Base-by-base conservation (phyloP, 2,329 filamentous ascomycete species). In the Scedosporium apiospermum region DNA sequence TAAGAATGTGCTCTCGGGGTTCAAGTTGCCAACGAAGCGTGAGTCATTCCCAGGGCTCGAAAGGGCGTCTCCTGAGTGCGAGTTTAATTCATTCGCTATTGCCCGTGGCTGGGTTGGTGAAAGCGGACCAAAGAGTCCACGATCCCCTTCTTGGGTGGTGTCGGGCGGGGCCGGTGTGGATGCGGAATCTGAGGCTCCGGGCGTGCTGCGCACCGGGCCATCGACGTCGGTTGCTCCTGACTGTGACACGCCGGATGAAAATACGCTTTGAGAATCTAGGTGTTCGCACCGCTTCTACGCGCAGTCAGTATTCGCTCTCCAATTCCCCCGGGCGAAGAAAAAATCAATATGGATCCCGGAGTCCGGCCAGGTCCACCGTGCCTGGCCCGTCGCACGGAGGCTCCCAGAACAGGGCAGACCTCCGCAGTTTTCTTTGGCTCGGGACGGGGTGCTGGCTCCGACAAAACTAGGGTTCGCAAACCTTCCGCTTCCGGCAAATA, bases 21-120 rank as follows among this genome's bases (percentile, higher is more conserved):
- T 65, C 4, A 68, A 41, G 49, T 67, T 65, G 6, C 66, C 66
- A 21, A 68, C 66, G 23, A 68, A 68, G 59, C 57, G 62, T 26
- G 49, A 41, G 41, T 64, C 62, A 6, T 65, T 18, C 34, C 63
- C 60, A 23, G 42, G 53, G 38, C 6, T 57, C 34, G 21, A 38
- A 34, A 14, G 58, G 6, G 16, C 38, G 51, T 63, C 58, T 10
- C 58, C 44, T 16, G 18, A 14, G 6, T 21, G 10, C 21, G 44
- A 30, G 14, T 34, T 18, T 26, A 10, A 26, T 38, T 18, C 21
- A 10, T 6, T 55, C 23, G 53, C 7, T 49, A 12, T 38, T 34
- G 14, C 6, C 27, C 10, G 44, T 6, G 23, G 7, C 6, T 44
- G 12, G 46, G 44, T 27, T 30, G 3, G 18, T 9, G n/a, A n/a